Base-by-base conservation (phyloP, 352 stramenopile genomes). In the Phytophthora sojae region DNA sequence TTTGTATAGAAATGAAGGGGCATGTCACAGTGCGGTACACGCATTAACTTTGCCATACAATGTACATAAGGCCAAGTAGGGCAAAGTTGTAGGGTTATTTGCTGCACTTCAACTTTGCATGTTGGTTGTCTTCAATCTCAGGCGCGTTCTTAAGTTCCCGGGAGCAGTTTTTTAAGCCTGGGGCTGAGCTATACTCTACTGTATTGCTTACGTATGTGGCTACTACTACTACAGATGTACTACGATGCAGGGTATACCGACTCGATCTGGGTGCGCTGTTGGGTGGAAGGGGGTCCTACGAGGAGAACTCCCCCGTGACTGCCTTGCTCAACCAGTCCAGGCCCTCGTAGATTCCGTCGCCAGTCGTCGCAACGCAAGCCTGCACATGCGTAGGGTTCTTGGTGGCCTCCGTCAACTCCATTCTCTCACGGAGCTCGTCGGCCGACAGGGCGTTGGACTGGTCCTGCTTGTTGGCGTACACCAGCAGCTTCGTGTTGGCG, bases 401-500 rank as follows among this genome's bases (percentile, higher is more conserved):
- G 23, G 78, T 88, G 50, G 75, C 59, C n/a, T 71, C 69, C 1
- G 67, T 44, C 26, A 88, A 53, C 12, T 83, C 69, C 52, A 88
- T 53, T 32, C 61, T 72, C n/a, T 69, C 62, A 15, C 69, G 58
- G 26, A 88, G 57, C 50, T 84, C 77, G 6, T 80, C 39, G 0
- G 64, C 52, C 12, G 61, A 70, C 63, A 86, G 57, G 23, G 72
- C 76, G 5, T 58, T 56, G 1, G 72, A 73, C 9, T 76, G 57
- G 49, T 89, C 82, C 44, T 89, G 82, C 29, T 89, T 88, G 73
- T 88, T 89, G 21, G 80, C 75, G 49, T 79, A 77, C 47, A 89
- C 69, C 7, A 89, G 77, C 49, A 89, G 45, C 47, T 86, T 85
- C 14, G 69, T 71, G 21, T 76, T 21, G 1, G 52, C 64, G 6